Evolutionary conservation across 352 stramenopile species (phyloP).

Genomic region (Aphanomyces astaci): DNA sequence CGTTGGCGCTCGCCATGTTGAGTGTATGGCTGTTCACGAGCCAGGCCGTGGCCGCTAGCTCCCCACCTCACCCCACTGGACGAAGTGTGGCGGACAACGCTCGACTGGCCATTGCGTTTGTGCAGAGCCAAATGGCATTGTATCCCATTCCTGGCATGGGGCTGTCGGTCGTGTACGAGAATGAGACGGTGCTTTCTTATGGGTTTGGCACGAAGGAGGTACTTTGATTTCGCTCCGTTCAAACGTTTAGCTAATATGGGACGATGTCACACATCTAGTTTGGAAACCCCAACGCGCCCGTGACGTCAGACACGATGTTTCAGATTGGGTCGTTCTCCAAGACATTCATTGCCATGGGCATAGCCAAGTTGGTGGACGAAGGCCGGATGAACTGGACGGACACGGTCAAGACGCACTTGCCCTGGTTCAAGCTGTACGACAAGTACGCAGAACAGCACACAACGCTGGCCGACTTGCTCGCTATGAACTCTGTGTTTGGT

Average conservation of each 20-base stretch:
- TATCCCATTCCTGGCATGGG: neutral
- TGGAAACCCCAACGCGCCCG: slow-evolving; percentile 22
- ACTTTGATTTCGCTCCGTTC: neutral
- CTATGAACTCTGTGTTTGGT: slow-evolving; percentile 45
- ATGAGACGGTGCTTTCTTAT: neutral
- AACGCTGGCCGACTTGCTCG: slow-evolving; percentile 46
- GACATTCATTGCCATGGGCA: slow-evolving; percentile 43
- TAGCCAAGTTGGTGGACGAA: slow-evolving; percentile 41
- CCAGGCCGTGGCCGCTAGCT: no score
- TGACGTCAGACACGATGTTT: slow-evolving; percentile 44
- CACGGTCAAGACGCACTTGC: slow-evolving; percentile 46
- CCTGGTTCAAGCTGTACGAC: slow-evolving; percentile 43
- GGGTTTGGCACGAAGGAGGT: slow-evolving; percentile 17
- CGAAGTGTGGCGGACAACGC: neutral
- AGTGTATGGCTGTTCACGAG: no score
- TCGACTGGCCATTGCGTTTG: neutral
- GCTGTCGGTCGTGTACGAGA: slow-evolving; percentile 14
- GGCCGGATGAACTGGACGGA: slow-evolving; percentile 44
- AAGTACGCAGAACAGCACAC: slow-evolving; percentile 48
- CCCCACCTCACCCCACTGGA: no score
- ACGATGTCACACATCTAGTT: neutral
- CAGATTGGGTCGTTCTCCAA: slow-evolving; percentile 63
- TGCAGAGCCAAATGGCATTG: neutral
- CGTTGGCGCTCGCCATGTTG: no score
- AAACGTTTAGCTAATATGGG: neutral